Conservation (phyloP, 441 rosid genomes). For the Aleurites moluccanus region DNA sequence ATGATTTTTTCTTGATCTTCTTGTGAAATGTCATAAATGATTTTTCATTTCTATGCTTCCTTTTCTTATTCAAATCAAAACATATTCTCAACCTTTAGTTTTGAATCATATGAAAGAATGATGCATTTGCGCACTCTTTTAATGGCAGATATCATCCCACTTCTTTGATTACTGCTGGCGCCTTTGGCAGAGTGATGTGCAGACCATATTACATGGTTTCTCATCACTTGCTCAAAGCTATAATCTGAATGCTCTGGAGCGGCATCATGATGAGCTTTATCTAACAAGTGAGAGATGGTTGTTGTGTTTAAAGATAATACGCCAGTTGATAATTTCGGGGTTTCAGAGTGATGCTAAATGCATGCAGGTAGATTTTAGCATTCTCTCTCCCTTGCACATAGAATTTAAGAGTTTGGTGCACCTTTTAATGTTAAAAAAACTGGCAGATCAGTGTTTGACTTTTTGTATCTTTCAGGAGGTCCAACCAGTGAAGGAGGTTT, state of each 20-base stretch:
- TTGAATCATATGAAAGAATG: neutral
- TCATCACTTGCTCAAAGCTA: conserved; percentile 55
- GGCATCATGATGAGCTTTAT: conserved; percentile 77
- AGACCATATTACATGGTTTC: conserved; percentile 77
- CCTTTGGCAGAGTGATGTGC: conserved; percentile 98
- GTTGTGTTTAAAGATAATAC: conserved; percentile 81
- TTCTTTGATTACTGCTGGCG: conserved; percentile 90
- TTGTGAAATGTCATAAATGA: neutral
- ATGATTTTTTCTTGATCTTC: neutral
- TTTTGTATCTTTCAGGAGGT: conserved; percentile 57
- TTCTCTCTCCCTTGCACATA: conserved; percentile 6
- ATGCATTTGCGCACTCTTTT: conserved; percentile 19
- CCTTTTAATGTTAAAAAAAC: conserved; percentile 11
- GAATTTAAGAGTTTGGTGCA: conserved; percentile 20
- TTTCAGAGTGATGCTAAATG: conserved; percentile 85
- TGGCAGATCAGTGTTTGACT: neutral
- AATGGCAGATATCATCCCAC: conserved; percentile 86
- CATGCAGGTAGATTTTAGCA: conserved; percentile 56
- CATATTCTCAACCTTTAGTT: neutral
- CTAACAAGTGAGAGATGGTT: conserved; percentile 95
- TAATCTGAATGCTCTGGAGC: conserved; percentile 53
- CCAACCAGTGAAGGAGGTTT: conserved; percentile 88
- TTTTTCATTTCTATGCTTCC: too few species aligned
- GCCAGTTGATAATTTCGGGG: conserved; percentile 83
- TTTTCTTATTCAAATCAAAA: neutral